Base-by-base conservation (phyloP, 202 grass and related monocot species). In the Zoysia matrella region DNA sequence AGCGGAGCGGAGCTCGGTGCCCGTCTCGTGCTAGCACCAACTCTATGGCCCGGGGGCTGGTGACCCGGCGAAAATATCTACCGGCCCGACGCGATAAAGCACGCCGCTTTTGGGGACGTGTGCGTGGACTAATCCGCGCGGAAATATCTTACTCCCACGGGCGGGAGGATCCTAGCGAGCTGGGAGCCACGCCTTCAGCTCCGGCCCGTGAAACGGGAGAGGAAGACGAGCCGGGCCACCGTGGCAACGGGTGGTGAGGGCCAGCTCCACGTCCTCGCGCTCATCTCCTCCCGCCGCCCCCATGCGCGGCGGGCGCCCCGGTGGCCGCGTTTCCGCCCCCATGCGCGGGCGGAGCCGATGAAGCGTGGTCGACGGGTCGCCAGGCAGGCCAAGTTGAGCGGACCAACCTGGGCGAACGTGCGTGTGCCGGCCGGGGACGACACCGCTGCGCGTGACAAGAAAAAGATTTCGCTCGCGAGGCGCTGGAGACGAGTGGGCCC, bases 61-160 rank as follows among this genome's bases (percentile, higher is more conserved):
- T 22, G 22, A 22, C 22, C 22, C 22, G 22, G 52, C 44, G 58
- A 67, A 87, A 83, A 82, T 87, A 83, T 87, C 85, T 87, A 4
- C 12, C 2, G 65, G 13, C 47, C 3, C 56, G 7, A 58, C 5
- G 56, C 56, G 56, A 60, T 60, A 60, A 12, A 56, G 49, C 80
- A 61, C 69, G 10, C 11, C n/a, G 61, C 80, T 83, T 67, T 75
- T 47, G 63, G 51, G 43, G 54, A 83, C 81, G 44, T 49, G 66
- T 75, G 22, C 60, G 22, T 18, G 4, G 22, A 15, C 7, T 2
- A 46, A 16, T 3, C 46, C 3, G 2, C 41, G 4, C 22, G 30
- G 4, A 4, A 84, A 75, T 84, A 88, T 84, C 75, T 83, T 75
- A 78, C 57, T 44, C 57, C 66, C 12, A 54, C 5, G 49, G 45